Evolutionary conservation across 306 rosid species (phyloP).

Genomic region (Lathyrus oleraceus): DNA sequence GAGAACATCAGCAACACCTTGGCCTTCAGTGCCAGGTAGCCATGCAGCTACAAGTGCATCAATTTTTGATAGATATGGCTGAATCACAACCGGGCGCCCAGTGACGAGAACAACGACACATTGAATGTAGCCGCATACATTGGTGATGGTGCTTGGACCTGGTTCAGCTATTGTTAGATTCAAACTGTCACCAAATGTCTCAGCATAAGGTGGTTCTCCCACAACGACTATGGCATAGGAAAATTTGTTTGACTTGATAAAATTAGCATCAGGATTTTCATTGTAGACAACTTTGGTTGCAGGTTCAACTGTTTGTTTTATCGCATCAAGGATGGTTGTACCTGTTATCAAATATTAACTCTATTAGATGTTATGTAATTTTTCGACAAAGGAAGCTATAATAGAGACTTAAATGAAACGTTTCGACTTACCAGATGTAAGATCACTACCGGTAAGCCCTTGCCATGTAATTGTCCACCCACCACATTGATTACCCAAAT

Average conservation of each 20-base stretch:
- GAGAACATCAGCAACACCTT: conserved; percentile 40
- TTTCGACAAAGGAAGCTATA: not conserved
- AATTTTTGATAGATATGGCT: conserved; percentile 62
- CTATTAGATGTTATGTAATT: not conserved
- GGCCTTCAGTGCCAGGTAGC: conserved; percentile 83
- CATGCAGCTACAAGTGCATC: conserved; percentile 93
- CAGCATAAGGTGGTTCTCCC: conserved; percentile 91
- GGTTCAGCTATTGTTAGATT: conserved; percentile 72
- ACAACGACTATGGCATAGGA: conserved; percentile 73
- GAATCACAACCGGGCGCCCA: conserved; percentile 85
- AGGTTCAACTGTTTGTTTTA: conserved; percentile 67
- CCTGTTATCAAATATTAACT: conserved; percentile 44
- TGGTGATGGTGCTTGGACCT: conserved; percentile 70
- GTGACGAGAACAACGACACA: conserved; percentile 74
- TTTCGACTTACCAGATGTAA: conserved; percentile 60
- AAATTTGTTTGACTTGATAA: conserved; percentile 64
- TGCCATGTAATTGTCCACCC: conserved; percentile 99
- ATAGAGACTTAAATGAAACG: not conserved
- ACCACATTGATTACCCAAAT: conserved; percentile 91
- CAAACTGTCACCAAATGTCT: conserved; percentile 74
- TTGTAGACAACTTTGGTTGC: conserved; percentile 71
- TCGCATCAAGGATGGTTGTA: conserved; percentile 78
- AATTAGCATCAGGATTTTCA: conserved; percentile 63
- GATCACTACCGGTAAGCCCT: conserved; percentile 73
- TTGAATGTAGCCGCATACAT: conserved; percentile 60